phyloP scores from a whole-genome alignment of 2,329 filamentous ascomycete species.

The Cercospora berteroae region DNA sequence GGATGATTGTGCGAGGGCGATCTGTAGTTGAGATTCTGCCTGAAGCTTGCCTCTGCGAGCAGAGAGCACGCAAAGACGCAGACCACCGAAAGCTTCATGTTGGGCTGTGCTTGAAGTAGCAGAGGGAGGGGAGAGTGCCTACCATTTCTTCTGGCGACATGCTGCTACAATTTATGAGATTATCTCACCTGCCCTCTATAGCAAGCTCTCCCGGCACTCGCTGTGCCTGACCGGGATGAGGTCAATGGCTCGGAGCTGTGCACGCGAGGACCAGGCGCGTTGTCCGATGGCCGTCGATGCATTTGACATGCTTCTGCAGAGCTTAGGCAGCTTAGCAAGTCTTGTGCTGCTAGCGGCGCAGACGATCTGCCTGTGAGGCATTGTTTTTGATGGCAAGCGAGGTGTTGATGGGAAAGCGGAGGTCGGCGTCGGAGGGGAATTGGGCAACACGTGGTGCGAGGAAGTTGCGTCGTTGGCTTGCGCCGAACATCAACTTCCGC shows the following conservation, averaged over 20 bases:
- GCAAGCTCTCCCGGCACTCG: constrained; percentile 1
- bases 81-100: constrained; percentile 21
- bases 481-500: background rate
- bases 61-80: constrained; percentile 18
- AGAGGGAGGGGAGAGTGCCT: background rate
- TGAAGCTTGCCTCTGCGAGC: constrained; percentile 30
- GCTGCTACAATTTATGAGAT: background rate
- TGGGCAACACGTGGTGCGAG: background rate
- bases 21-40: constrained; percentile 63
- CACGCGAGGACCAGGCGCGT: constrained; percentile 2
- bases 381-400: background rate
- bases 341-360: constrained; percentile 1
- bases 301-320: constrained; percentile 12
- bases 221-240: constrained; percentile 9
- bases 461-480: background rate
- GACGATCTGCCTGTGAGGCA: background rate
- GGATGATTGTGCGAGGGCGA: constrained; percentile 65
- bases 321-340: constrained; percentile 14
- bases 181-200: background rate
- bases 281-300: background rate
- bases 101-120: background rate
- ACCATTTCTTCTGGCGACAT: background rate
- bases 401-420: background rate
- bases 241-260: constrained; percentile 5
- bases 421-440: background rate